Conservation (phyloP, 2,329 filamentous ascomycete genomes). For the Pseudocercospora cruenta region DNA sequence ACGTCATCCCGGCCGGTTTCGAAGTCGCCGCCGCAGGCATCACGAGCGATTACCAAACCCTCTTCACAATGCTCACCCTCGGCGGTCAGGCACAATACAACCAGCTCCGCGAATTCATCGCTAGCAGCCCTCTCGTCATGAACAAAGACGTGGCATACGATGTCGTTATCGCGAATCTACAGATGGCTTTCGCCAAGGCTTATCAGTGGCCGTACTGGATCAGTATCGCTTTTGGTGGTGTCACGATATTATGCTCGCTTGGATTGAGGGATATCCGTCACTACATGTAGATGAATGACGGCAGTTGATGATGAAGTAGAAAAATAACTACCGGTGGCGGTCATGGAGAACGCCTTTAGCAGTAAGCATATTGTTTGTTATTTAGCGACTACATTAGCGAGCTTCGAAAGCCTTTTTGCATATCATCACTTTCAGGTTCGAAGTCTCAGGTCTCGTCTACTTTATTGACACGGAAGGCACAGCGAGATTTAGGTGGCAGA, state of each 20-base stretch:
- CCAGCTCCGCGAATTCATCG: slow-evolving; percentile 23
- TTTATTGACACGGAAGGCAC: too few relatives aligned
- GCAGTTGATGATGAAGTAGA: too few relatives aligned
- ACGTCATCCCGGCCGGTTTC: slow-evolving; percentile 24
- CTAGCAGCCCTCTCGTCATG: slow-evolving; percentile 18
- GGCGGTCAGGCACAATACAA: slow-evolving; percentile 28
- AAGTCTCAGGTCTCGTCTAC: too few relatives aligned
- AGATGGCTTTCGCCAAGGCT: slow-evolving; percentile 34
- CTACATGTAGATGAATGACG: slow-evolving; percentile 30
- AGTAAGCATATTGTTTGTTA: too few relatives aligned
- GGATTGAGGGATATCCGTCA: slow-evolving; percentile 40
- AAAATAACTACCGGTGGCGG: neutral
- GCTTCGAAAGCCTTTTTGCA: too few relatives aligned
- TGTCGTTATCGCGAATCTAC: slow-evolving; percentile 29
- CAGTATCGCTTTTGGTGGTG: slow-evolving; percentile 39
- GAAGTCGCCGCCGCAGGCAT: slow-evolving; percentile 24
- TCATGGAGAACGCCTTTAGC: neutral
- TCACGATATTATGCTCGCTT: slow-evolving; percentile 34
- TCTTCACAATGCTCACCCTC: slow-evolving; percentile 28
- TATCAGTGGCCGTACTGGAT: slow-evolving; percentile 40
- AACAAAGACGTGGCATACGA: slow-evolving; percentile 32
- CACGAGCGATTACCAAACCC: slow-evolving; percentile 21
- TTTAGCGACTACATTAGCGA: too few relatives aligned
- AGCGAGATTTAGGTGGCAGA: too few relatives aligned
- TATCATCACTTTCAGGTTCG: too few relatives aligned